Evolutionary conservation across 164 flowering plant genomes (phyloP).

Genomic region (Vitis cinerea): DNA sequence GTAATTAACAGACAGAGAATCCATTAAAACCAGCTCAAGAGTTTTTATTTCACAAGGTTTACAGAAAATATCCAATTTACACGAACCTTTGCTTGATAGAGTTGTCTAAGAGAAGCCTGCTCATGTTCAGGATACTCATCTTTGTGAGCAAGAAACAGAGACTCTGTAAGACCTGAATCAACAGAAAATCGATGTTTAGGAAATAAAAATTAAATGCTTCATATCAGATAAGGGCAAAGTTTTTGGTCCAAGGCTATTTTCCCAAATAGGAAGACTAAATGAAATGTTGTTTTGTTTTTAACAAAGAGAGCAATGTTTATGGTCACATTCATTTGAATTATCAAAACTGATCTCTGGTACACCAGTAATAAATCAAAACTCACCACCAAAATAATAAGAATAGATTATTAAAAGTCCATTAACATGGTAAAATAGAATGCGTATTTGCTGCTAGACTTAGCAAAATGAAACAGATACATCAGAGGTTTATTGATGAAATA

Average conservation of each 20-base stretch:
- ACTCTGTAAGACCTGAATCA: conserved; percentile 84
- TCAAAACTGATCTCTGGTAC: too few relatives aligned
- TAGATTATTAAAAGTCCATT: too few relatives aligned
- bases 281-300: too few relatives aligned
- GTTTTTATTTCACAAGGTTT: background rate
- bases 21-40: background rate
- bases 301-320: too few relatives aligned
- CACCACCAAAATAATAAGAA: too few relatives aligned
- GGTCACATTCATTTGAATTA: too few relatives aligned
- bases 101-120: conserved; percentile 86
- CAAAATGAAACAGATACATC: background rate
- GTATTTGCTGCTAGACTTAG: background rate
- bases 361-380: too few relatives aligned
- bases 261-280: too few relatives aligned
- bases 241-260: too few relatives aligned
- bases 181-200: conserved; percentile 6
- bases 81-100: conserved; percentile 83
- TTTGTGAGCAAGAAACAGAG: conserved; percentile 78
- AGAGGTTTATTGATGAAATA: background rate
- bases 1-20: conserved; percentile 2
- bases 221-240: background rate
- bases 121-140: conserved; percentile 96
- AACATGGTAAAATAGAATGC: too few relatives aligned
- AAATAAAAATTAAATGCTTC: background rate
- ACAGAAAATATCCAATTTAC: background rate